A percentile compares a stretch with the other conserved stretches of the same genome.
phyloP scores from a whole-genome alignment of 768 basidiomycete genomes.

The Mycena alexandri region DNA sequence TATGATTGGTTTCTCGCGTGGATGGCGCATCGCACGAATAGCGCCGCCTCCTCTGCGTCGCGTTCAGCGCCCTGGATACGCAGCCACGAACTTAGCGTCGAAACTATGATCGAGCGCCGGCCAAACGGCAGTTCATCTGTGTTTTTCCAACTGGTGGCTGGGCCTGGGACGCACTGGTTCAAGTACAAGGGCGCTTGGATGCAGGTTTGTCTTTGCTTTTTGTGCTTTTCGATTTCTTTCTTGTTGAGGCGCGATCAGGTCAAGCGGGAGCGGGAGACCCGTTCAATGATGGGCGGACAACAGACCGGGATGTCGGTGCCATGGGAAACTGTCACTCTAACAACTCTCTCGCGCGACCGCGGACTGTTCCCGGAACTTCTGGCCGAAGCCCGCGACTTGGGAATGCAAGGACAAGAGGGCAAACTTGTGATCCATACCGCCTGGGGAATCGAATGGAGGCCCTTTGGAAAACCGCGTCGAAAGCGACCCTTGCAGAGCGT shows the following conservation, averaged over 20 bases:
- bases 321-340: constrained; percentile 97
- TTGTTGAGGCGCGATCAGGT: constrained; percentile 64
- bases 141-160: constrained; percentile 93
- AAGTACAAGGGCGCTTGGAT: constrained; percentile 94
- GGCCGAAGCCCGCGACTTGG: constrained; percentile 90
- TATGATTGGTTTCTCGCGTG: constrained; percentile 98
- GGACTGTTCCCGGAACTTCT: constrained; percentile 83
- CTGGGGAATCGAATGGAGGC: constrained; percentile 97
- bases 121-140: constrained; percentile 93
- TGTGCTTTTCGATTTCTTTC: constrained; percentile 5
- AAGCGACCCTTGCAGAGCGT: constrained; percentile 92
- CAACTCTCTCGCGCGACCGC: constrained; percentile 91
- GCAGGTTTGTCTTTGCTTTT: constrained; percentile 69
- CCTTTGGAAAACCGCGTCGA: constrained; percentile 91
- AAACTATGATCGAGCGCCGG: constrained; percentile 89
- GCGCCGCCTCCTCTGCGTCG: constrained; percentile 41
- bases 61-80: constrained; percentile 65
- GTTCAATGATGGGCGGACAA: constrained; percentile 88
- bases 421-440: constrained; percentile 97
- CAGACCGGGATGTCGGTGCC: constrained; percentile 60
- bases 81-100: constrained; percentile 95
- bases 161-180: constrained; percentile 95
- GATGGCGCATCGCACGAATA: constrained; percentile 82
- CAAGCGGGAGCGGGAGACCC: constrained; percentile 93
- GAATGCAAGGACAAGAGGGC: constrained; percentile 88